Percentiles rank a stretch among this genome's conserved stretches.
phyloP scores from a whole-genome alignment of 2,329 filamentous ascomycete genomes.

The Cladophialophora immunda region DNA sequence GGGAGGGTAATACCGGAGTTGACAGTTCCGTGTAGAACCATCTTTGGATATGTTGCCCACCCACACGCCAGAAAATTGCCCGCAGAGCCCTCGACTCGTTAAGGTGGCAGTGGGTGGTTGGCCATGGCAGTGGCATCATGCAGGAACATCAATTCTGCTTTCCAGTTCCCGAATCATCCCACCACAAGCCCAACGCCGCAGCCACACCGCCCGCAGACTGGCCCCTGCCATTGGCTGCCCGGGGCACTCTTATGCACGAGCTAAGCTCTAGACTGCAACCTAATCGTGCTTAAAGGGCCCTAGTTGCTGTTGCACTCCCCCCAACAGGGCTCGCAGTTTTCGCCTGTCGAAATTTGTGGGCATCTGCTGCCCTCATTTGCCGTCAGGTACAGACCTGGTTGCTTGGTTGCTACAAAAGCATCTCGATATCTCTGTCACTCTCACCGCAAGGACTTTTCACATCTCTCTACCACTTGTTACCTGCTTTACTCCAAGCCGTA shows the following conservation, averaged over 20 bases:
- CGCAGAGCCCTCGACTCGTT: background rate
- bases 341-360: conserved; percentile 20
- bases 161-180: conserved; percentile 3
- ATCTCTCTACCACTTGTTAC: background rate
- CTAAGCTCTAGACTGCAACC: background rate
- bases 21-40: conserved; percentile 23
- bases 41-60: no score
- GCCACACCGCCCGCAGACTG: background rate
- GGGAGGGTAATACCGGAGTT: conserved; percentile 9
- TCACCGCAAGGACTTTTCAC: conserved; percentile 1
- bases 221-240: background rate
- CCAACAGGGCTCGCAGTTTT: conserved; percentile 7
- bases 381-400: background rate
- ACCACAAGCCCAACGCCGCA: background rate
- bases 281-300: conserved; percentile 6
- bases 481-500: background rate
- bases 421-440: background rate
- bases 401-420: conserved; percentile 11
- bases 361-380: conserved; percentile 13
- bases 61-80: background rate
- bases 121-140: conserved; percentile 1
- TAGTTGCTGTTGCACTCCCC: background rate
- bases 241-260: background rate
- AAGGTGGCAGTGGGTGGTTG: background rate
- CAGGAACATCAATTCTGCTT: conserved; percentile 6